Base-by-base conservation (phyloP, 495 filamentous ascomycete genomes). In the Gamarada debralockiae region DNA sequence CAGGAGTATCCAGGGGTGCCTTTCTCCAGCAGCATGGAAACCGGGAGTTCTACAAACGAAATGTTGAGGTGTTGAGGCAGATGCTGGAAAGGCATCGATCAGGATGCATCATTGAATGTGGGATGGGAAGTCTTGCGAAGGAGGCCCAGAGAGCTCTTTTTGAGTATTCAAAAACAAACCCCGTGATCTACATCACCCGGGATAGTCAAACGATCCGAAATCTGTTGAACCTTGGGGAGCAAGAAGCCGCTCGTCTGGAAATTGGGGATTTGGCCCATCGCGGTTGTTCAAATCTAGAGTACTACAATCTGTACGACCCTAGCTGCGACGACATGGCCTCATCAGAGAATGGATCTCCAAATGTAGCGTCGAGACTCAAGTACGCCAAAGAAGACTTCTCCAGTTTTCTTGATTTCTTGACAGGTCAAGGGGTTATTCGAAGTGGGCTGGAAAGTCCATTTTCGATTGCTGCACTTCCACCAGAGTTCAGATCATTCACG, bases 201-300 rank as follows among this genome's bases (percentile, higher is more conserved):
- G 84, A 89, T 57, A 80, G 80, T 58, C 73, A 81, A 46, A 80
- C 81, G 40, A 80, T 92, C 33, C 77, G 79, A 33, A 69, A 70
- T n/a, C 67, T 88, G 25, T 66, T 90, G n/a, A 75, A 82, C 8
- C 64, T 82, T 14, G 72, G 75, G 20, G 78, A 87, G 31, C 75
- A 74, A 53, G 69, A 81, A 46, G 65, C 70, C 63, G 53, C 69
- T 56, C 59, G 81, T 55, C 58, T 85, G 55, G 67, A 74, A 66
- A 62, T 78, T 63, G 60, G 72, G 62, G 67, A 84, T 61, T 69
- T 78, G 20, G 65, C 70, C 43, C 76, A 86, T 64, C 72, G 84
- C 47, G 71, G 70, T 14, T 90, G 86, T 66, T 87, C 87, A 7
- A 91, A 90, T 61, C 79, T 86, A 33, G 87, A 91, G 63, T 91